These are phyloP conservation scores for Tetrahymena malaccensis DNA, from an alignment of 73 alveolate species.

Conservation along the genomic window DNA sequence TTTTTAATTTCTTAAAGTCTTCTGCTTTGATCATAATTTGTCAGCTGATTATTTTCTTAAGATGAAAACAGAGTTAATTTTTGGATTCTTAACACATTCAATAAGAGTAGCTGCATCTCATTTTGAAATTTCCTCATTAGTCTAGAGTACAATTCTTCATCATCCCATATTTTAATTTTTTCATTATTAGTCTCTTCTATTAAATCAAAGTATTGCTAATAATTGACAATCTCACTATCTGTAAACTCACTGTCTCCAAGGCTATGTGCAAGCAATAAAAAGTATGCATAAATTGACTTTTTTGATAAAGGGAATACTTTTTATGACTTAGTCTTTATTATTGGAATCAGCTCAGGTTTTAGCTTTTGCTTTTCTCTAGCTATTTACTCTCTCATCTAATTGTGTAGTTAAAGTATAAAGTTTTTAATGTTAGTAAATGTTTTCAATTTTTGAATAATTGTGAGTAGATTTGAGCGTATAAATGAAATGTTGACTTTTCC, in stretches of 20 bases:
- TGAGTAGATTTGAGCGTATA: background rate
- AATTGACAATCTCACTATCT: background rate
- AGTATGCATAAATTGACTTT: background rate
- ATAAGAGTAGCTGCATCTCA: background rate
- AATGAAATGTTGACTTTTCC: background rate
- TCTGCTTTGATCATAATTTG: background rate
- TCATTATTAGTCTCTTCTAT: background rate
- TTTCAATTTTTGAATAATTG: background rate
- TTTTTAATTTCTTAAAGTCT: background rate
- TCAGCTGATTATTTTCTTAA: background rate
- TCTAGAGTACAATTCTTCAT: background rate
- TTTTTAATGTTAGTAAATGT: background rate
- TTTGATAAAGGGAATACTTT: background rate
- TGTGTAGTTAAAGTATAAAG: background rate
- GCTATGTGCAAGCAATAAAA: background rate
- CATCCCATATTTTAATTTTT: background rate
- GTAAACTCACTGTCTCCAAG: background rate
- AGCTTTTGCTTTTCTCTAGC: background rate
- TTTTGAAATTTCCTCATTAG: background rate
- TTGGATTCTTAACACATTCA: background rate
- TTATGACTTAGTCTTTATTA: background rate
- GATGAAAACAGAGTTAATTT: background rate
- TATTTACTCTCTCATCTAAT: background rate
- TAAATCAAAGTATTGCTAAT: background rate
- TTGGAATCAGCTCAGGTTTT: background rate